Conservation (phyloP, 1,284 basidiomycete species). For the Phaffia rhodozyma region DNA sequence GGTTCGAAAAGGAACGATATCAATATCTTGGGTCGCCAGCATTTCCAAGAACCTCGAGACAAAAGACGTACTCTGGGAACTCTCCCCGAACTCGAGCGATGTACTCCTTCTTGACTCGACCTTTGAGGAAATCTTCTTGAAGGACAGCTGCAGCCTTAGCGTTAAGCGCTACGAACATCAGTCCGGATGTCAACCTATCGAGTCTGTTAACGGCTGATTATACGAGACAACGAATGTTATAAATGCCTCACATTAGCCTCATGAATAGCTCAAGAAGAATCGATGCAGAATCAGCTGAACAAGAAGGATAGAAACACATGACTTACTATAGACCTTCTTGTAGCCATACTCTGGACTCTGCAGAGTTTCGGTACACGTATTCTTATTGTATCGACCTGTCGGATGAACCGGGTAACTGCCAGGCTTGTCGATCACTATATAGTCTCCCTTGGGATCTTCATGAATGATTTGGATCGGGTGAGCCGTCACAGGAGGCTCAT, state of each 20-base stretch:
- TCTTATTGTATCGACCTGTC: conserved; percentile 73
- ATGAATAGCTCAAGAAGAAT: too few relatives aligned
- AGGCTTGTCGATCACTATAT: conserved; percentile 89
- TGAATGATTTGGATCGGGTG: conserved; percentile 69
- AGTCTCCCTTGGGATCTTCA: conserved; percentile 63
- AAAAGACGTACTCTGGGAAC: conserved; percentile 59
- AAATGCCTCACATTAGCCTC: too few relatives aligned
- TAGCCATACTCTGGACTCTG: conserved; percentile 66
- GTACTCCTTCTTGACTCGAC: conserved; percentile 78
- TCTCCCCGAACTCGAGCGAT: conserved; percentile 69
- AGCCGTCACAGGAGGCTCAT: conserved; percentile 89
- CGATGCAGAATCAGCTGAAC: too few relatives aligned
- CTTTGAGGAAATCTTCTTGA: conserved; percentile 67
- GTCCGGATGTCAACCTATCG: conserved; percentile 85
- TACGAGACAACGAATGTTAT: neutral
- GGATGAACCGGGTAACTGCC: conserved; percentile 89
- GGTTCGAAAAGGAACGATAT: neutral
- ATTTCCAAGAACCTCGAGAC: neutral
- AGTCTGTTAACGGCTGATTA: conserved; percentile 77
- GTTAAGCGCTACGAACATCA: conserved; percentile 86
- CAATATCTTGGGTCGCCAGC: neutral
- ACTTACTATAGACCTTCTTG: conserved; percentile 68
- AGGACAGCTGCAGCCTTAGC: conserved; percentile 57
- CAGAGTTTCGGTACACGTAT: conserved; percentile 79
- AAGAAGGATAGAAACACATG: conserved; percentile 2